Evolutionary conservation across 164 flowering plant genomes (phyloP), one percentile per base, ranked within the genome.

Genomic region (Taxillus chinensis): DNA sequence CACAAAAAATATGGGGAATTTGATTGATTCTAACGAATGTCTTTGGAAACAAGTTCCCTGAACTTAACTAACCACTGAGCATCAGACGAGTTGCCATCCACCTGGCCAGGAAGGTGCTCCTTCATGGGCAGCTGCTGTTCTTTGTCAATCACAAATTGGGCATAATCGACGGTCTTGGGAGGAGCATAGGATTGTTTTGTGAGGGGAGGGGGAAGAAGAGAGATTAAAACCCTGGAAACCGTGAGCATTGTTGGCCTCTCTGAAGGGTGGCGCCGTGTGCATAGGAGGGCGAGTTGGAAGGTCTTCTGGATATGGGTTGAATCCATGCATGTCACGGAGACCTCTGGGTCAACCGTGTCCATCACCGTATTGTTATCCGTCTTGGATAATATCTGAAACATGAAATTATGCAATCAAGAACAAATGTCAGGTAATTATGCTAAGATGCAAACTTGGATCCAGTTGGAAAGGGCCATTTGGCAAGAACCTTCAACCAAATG

Each of bases 181-280:
- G 80, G 62, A 53, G 67, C 61, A 0, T 52, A 15, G 53, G 73
- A 43, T 17, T 68, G 63, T 67, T 85, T 84, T 8, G 71, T n/a
- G 2, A 76, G 75, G 41, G 82, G 77, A 12, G 83, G 15, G 0
- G 96, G 91, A 39, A 83, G 79, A 58, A 92, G 67, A 4, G 97
- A 90, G 16, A 78, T 67, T 49, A 92, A 67, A 16, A 92, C 85
- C 55, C 87, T 67, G 2, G 87, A 64, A 45, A 92, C 97, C 61
- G 86, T 92, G 9, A 86, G 95, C 98, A 92, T 92, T 13, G 79
- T 86, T 38, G 98, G 97, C 51, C 98, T 68, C 60, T 88, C 98
- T 0, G 80, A 81, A 0, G 95, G 93, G 49, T 76, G 63, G 7
- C 70, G 73, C 74, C 82, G 90, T 0, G 95, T 81, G 79, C 98